A percentile compares a stretch with the other conserved stretches of the same genome.
Conservation (phyloP, 805 yeast genomes). For the Jamesozyma rosinii region DNA sequence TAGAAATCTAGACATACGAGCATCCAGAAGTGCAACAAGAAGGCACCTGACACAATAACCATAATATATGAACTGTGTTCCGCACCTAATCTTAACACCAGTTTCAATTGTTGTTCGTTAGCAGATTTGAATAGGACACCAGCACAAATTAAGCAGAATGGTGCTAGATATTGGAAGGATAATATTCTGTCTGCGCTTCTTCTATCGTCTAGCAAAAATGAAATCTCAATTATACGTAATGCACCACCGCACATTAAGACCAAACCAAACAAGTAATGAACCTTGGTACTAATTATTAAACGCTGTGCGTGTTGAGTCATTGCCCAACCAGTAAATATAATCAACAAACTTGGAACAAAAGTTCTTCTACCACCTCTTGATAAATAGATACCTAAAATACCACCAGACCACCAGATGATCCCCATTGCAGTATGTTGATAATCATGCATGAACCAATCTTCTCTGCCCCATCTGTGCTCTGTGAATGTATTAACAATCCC, state of each 20-base stretch:
- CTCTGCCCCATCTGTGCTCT: conserved; percentile 89
- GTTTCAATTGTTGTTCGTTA: conserved; percentile 71
- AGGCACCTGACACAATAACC: conserved; percentile 62
- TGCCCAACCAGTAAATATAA: conserved; percentile 86
- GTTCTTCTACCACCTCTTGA: conserved; percentile 60
- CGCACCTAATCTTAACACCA: conserved; percentile 66
- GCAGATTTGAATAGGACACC: conserved; percentile 89
- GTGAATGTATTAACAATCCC: conserved; percentile 93
- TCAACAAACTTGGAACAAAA: conserved; percentile 70
- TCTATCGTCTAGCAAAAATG: conserved; percentile 62
- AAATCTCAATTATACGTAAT: conserved; percentile 67
- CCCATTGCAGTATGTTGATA: conserved; percentile 96
- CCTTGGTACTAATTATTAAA: conserved; percentile 68
- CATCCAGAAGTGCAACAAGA: conserved; percentile 59
- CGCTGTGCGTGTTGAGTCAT: conserved; percentile 86
- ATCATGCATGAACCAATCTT: conserved; percentile 86
- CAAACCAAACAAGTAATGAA: conserved; percentile 79
- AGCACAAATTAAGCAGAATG: conserved; percentile 66
- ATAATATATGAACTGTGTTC: conserved; percentile 80
- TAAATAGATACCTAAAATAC: conserved; percentile 71
- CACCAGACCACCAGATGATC: conserved; percentile 93
- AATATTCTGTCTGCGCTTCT: conserved; percentile 40
- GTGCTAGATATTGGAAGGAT: conserved; percentile 80
- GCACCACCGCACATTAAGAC: conserved; percentile 73
- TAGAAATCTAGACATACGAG: conserved; percentile 52